phyloP scores from a whole-genome alignment of 805 yeast species.

The Hermanozyma aechmeae region DNA sequence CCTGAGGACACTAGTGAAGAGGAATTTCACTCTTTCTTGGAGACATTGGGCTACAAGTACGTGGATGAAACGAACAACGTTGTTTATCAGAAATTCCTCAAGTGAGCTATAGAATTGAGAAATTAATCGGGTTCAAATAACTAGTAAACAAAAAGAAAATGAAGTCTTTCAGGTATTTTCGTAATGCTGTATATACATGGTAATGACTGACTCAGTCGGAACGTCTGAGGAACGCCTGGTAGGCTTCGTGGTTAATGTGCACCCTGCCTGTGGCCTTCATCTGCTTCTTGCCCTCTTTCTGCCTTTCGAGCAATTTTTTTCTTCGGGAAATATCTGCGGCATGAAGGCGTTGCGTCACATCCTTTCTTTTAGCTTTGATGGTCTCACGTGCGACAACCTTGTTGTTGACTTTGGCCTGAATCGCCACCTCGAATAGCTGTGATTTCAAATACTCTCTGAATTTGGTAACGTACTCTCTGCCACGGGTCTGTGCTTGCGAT shows the following conservation, averaged over 20 bases:
- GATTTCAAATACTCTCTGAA: slow-evolving; percentile 72
- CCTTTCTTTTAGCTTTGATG: slow-evolving; percentile 86
- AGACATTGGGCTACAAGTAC: slow-evolving; percentile 65
- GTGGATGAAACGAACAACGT: slow-evolving; percentile 76
- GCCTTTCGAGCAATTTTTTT: slow-evolving; percentile 78
- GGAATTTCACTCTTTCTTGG: slow-evolving; percentile 60
- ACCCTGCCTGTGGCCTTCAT: slow-evolving; percentile 77
- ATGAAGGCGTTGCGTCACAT: slow-evolving; percentile 87
- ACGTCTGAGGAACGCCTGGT: slow-evolving; percentile 66
- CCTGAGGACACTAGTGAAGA: slow-evolving; percentile 57
- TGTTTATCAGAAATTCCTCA: slow-evolving; percentile 75
- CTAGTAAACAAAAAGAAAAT: no score
- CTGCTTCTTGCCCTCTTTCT: slow-evolving; percentile 87
- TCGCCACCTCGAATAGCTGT: slow-evolving; percentile 86
- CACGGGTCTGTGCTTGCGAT: slow-evolving; percentile 63
- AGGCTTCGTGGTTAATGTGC: slow-evolving; percentile 74
- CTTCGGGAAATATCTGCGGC: slow-evolving; percentile 90
- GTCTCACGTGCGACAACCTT: slow-evolving; percentile 87
- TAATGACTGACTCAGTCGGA: slow-evolving; percentile 14
- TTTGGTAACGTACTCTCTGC: slow-evolving; percentile 73
- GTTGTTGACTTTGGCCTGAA: slow-evolving; percentile 79
- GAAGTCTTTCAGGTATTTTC: no score
- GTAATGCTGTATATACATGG: no score
- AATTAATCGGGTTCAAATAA: no score
- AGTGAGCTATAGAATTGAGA: no score